These are phyloP conservation scores for Xylaria acuta DNA, from an alignment of 495 filamentous ascomycete genomes.

Conservation along the genomic window DNA sequence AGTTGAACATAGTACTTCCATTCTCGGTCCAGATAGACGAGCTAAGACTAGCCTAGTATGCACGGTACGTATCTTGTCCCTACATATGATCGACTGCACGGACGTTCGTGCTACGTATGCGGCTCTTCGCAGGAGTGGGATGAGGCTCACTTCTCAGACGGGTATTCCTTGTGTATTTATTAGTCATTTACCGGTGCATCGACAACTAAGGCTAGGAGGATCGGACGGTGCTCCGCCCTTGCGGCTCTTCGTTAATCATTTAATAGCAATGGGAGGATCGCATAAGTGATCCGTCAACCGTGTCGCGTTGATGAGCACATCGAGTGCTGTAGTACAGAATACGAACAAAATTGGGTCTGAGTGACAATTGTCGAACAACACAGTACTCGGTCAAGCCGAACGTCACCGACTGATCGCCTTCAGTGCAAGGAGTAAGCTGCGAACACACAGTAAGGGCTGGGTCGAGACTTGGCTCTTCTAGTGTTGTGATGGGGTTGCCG, in stretches of 20 bases:
- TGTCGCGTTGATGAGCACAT: background rate
- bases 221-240: background rate
- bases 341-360: background rate
- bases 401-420: background rate
- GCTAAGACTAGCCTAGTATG: slow-evolving; percentile 4
- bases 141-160: slow-evolving; percentile 13
- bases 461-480: slow-evolving; percentile 7
- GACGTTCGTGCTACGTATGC: slow-evolving; percentile 18
- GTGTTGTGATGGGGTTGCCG: background rate
- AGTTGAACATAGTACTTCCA: background rate
- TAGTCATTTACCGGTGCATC: slow-evolving; percentile 4
- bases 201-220: background rate
- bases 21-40: slow-evolving; percentile 11
- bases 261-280: background rate
- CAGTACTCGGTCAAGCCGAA: slow-evolving; percentile 9
- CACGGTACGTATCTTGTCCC: background rate
- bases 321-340: background rate
- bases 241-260: slow-evolving; percentile 3
- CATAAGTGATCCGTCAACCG: background rate
- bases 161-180: slow-evolving; percentile 9
- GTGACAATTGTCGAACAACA: background rate
- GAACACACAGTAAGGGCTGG: background rate
- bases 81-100: slow-evolving; percentile 13
- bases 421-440: background rate
- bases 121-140: slow-evolving; percentile 25